These are phyloP conservation scores for Marasmius tenuissimus DNA, from an alignment of 1,284 basidiomycete species.

Conservation along the genomic window DNA sequence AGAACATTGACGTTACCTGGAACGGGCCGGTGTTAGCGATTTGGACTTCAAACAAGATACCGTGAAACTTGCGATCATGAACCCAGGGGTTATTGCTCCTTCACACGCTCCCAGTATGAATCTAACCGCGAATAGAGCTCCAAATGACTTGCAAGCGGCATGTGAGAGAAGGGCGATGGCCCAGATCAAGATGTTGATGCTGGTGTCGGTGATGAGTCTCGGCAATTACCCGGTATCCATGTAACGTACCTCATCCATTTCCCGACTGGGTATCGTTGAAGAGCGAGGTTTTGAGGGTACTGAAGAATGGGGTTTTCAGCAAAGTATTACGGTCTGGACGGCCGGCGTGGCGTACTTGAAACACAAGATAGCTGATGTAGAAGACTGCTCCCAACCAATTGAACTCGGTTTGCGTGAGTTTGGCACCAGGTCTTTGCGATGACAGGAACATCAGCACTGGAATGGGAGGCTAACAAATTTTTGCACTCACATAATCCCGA, in stretches of 20 bases:
- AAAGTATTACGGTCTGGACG: conserved; percentile 14
- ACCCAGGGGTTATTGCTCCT: conserved; percentile 80
- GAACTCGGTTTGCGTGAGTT: conserved; percentile 32
- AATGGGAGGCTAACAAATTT: background rate
- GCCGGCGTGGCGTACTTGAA: conserved; percentile 32
- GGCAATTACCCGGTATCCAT: background rate
- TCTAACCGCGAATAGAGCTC: conserved; percentile 63
- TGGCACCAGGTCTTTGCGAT: conserved; percentile 34
- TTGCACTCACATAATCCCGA: conserved; percentile 58
- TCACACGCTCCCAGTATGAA: conserved; percentile 58
- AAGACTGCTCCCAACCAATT: conserved; percentile 77
- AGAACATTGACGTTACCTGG: conserved; percentile 63
- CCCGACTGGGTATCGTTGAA: conserved; percentile 77
- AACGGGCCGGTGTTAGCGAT: conserved; percentile 9
- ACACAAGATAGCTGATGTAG: conserved; percentile 61
- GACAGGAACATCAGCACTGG: conserved; percentile 8
- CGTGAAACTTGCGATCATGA: conserved; percentile 58
- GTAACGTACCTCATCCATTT: conserved; percentile 59
- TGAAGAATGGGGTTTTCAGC: conserved; percentile 32
- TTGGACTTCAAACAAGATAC: background rate
- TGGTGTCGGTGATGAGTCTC: conserved; percentile 42
- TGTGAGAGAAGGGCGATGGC: conserved; percentile 54
- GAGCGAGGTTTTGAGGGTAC: conserved; percentile 76
- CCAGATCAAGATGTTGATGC: conserved; percentile 73
- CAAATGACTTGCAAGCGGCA: conserved; percentile 40